These are phyloP conservation scores for Fusarium agapanthi DNA, from an alignment of 2,329 filamentous ascomycete species.

Conservation along the genomic window DNA sequence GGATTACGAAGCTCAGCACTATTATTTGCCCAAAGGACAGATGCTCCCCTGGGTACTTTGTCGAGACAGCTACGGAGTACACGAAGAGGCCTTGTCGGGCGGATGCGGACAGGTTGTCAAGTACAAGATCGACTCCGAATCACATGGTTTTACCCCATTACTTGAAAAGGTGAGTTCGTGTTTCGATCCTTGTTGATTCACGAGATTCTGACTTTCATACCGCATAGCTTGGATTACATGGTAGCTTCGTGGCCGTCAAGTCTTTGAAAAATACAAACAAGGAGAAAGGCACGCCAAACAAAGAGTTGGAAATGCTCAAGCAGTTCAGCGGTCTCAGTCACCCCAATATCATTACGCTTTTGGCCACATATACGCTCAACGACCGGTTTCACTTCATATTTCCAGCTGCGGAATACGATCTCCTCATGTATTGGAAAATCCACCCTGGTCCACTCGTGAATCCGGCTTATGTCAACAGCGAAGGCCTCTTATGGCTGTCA, in stretches of 20 bases:
- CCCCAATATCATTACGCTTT: background rate
- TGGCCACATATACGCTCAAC: background rate
- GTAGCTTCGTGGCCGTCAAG: background rate
- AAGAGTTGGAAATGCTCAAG: background rate
- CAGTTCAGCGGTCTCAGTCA: background rate
- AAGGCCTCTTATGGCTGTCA: background rate
- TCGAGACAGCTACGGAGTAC: background rate
- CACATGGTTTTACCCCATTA: background rate
- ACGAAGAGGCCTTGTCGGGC: background rate
- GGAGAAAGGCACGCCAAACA: background rate
- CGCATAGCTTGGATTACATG: background rate
- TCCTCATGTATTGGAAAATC: background rate
- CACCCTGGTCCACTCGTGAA: background rate
- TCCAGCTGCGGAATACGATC: background rate
- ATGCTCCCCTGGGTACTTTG: background rate
- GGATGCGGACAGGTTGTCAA: background rate
- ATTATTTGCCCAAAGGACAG: background rate
- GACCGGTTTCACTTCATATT: background rate
- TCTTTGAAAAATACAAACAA: background rate
- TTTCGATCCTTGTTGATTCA: background rate
- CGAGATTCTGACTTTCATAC: background rate
- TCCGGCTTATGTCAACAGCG: background rate
- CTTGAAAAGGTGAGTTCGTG: background rate
- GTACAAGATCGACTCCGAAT: background rate
- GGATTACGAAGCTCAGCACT: background rate